Conservation (phyloP, 1,284 basidiomycete species). For the Moniliophthora roreri region DNA sequence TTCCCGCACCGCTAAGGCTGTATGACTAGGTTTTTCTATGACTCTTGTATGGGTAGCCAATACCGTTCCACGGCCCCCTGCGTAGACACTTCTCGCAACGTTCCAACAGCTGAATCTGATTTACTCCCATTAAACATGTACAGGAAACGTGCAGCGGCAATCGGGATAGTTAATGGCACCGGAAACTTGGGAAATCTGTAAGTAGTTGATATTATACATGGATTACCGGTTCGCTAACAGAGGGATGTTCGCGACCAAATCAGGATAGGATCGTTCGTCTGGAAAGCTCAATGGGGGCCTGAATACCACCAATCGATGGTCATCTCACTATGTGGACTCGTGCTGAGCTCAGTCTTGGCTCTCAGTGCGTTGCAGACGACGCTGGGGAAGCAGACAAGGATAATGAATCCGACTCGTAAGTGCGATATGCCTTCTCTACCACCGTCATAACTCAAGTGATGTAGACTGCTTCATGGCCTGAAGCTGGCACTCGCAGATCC, state of each 20-base stretch:
- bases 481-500: constrained; percentile 61
- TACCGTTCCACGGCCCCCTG: constrained; percentile 61
- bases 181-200: constrained; percentile 30
- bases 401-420: constrained; percentile 22
- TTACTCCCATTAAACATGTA: not conserved
- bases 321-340: constrained; percentile 43
- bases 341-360: constrained; percentile 34
- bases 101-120: not conserved
- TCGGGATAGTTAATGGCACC: constrained; percentile 33
- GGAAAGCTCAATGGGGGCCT: constrained; percentile 51
- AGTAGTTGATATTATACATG: constrained; percentile 26
- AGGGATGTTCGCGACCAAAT: not conserved
- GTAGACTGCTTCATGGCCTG: constrained; percentile 52
- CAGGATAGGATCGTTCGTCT: constrained; percentile 52
- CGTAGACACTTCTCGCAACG: constrained; percentile 25
- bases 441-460: no score
- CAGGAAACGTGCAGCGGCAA: constrained; percentile 46
- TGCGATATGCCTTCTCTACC: not conserved
- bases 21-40: constrained; percentile 53
- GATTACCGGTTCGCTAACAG: no score
- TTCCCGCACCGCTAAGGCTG: not conserved
- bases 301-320: constrained; percentile 51
- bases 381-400: constrained; percentile 70
- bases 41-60: constrained; percentile 65
- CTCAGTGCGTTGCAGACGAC: constrained; percentile 58